A percentile compares a stretch with the other conserved stretches of the same genome.
Evolutionary conservation across 2,329 filamentous ascomycete genomes (phyloP).

Genomic region (Diaporthe vaccinii): DNA sequence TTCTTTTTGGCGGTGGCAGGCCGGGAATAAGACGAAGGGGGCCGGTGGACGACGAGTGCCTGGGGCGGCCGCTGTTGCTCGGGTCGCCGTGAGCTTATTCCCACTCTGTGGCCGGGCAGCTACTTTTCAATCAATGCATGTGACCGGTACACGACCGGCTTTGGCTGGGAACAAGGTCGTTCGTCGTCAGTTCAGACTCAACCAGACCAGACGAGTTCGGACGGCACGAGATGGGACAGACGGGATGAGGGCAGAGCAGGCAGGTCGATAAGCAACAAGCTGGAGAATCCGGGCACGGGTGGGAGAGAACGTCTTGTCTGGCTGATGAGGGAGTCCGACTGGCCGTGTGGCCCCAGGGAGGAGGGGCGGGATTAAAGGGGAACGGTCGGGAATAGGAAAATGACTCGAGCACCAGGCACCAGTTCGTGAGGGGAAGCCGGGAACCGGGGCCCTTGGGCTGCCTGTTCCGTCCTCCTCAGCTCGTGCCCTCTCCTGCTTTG

Average conservation of each 20-base stretch:
- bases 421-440: conserved; percentile 26
- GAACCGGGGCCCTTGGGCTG: not conserved
- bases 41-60: conserved; percentile 22
- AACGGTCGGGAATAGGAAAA: conserved; percentile 27
- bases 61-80: conserved; percentile 10
- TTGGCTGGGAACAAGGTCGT: conserved; percentile 34
- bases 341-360: not conserved
- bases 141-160: not conserved
- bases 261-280: conserved; percentile 9
- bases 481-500: not conserved
- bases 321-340: not conserved
- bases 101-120: not conserved
- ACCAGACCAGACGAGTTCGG: not conserved
- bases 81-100: conserved; percentile 29
- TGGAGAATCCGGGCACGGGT: conserved; percentile 3
- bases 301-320: conserved; percentile 3
- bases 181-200: not conserved
- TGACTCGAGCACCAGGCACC: conserved; percentile 27
- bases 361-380: conserved; percentile 32
- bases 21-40: conserved; percentile 38
- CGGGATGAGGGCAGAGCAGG: not conserved
- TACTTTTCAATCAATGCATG: conserved; percentile 16
- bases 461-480: not conserved
- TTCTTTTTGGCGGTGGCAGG: conserved; percentile 10
- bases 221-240: conserved; percentile 15